phyloP scores from a whole-genome alignment of 176 grass and related monocot species.

The Leersia perrieri region DNA sequence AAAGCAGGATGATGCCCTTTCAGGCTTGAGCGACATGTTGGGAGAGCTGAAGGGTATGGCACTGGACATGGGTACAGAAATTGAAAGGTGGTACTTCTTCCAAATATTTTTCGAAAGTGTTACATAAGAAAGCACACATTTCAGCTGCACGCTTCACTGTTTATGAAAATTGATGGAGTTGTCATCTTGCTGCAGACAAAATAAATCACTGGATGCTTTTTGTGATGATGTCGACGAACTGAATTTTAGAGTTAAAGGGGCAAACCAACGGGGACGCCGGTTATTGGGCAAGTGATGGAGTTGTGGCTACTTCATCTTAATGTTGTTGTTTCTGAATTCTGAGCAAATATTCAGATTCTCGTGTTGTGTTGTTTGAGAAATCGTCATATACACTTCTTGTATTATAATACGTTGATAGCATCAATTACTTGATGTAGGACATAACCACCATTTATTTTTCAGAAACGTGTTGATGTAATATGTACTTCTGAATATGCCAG shows the following conservation, averaged over 20 bases:
- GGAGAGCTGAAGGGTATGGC: conserved; percentile 70
- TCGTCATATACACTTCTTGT: background rate
- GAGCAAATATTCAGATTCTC: background rate
- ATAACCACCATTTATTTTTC: background rate
- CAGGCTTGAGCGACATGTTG: conserved; percentile 63
- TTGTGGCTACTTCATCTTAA: background rate
- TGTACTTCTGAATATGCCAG: background rate
- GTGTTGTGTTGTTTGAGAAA: background rate
- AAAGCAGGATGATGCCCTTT: conserved; percentile 74
- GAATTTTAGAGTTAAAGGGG: conserved; percentile 76
- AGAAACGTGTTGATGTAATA: background rate
- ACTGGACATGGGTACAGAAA: conserved; percentile 77
- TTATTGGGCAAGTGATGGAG: conserved; percentile 75
- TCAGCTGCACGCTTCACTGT: background rate
- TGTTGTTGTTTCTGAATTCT: background rate
- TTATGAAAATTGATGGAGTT: conserved; percentile 4
- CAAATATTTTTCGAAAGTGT: background rate
- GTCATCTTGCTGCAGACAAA: conserved; percentile 56
- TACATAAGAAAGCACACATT: background rate
- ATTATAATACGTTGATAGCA: background rate
- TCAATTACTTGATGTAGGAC: background rate
- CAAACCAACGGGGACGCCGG: conserved; percentile 60
- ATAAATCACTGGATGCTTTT: conserved; percentile 68
- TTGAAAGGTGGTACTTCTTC: conserved; percentile 49
- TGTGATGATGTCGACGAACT: conserved; percentile 71